Evolutionary conservation across 23 red algal species (phyloP).

Genomic region (Gracilaria gracilis): DNA sequence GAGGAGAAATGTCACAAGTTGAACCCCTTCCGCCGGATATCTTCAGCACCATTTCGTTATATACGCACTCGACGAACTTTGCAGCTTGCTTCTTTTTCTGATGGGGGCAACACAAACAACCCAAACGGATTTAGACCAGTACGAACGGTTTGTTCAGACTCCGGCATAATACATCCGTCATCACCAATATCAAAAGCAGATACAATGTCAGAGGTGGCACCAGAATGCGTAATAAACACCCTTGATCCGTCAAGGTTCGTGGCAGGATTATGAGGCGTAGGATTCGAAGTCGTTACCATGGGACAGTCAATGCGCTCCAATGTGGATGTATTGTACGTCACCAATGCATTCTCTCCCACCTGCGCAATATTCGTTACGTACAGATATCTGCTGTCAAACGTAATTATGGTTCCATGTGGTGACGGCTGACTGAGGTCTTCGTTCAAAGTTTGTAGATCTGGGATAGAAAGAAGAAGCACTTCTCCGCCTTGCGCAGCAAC

Average conservation of each 20-base stretch:
- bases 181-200: constrained; percentile 24
- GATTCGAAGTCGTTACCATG: constrained; percentile 19
- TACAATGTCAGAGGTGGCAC: constrained; percentile 12
- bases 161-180: constrained; percentile 25
- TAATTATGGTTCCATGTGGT: constrained; percentile 42
- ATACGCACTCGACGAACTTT: background rate
- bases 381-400: background rate
- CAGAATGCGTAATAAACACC: constrained; percentile 50
- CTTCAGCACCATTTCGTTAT: background rate
- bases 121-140: constrained; percentile 58
- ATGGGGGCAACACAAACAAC: constrained; percentile 26
- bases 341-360: constrained; percentile 19
- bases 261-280: constrained; percentile 28
- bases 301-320: background rate
- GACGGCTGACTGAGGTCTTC: constrained; percentile 21
- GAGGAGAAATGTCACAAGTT: too few species aligned
- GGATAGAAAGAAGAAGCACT: constrained; percentile 19
- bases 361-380: constrained; percentile 55
- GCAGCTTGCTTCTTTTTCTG: background rate
- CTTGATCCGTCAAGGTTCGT: constrained; percentile 30
- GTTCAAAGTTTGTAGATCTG: background rate
- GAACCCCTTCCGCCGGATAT: too few species aligned
- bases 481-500: constrained; percentile 56
- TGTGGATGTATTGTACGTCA: background rate
- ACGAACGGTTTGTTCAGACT: background rate